phyloP scores from a whole-genome alignment of 2,329 filamentous ascomycete species.

The Hypoxylon sp. region DNA sequence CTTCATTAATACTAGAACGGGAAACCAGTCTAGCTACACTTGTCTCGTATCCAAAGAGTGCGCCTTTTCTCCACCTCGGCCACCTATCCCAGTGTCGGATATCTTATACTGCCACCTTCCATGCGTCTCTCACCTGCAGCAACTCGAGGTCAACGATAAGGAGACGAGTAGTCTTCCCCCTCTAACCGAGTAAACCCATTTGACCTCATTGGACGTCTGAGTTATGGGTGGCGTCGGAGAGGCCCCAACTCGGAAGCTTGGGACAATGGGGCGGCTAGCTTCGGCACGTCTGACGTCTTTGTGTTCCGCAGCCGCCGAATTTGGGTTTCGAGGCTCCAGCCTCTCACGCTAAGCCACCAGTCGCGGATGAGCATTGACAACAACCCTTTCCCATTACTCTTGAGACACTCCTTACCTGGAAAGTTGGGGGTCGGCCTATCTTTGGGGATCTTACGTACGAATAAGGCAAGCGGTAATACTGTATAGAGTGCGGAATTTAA shows the following conservation, averaged over 20 bases:
- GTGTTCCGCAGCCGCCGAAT: conserved; percentile 31
- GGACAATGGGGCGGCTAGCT: conserved; percentile 45
- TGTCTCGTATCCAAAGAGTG: conserved; percentile 6
- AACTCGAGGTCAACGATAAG: conserved; percentile 33
- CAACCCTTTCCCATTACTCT: conserved; percentile 17
- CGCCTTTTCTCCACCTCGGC: conserved; percentile 31
- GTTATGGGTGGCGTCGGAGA: conserved; percentile 47
- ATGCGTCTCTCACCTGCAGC: conserved; percentile 21
- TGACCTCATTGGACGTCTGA: conserved; percentile 30
- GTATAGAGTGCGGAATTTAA: conserved; percentile 46
- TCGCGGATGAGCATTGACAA: conserved; percentile 12
- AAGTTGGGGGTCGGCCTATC: conserved; percentile 6
- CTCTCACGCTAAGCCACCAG: conserved; percentile 10
- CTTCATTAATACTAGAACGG: conserved; percentile 18
- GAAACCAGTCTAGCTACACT: conserved; percentile 5
- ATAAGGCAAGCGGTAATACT: conserved; percentile 3
- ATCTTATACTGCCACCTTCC: conserved; percentile 21
- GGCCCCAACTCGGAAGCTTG: conserved; percentile 22
- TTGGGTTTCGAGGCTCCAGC: conserved; percentile 28
- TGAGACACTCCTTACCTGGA: conserved; percentile 10
- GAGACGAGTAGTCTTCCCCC: conserved; percentile 22
- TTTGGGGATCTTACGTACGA: conserved; percentile 24
- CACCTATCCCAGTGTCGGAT: conserved; percentile 32
- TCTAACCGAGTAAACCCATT: conserved; percentile 40
- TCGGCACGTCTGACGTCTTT: conserved; percentile 47